phyloP scores from a whole-genome alignment of 192 early-diverging fungal genomes.

The Coemansia sp. region DNA sequence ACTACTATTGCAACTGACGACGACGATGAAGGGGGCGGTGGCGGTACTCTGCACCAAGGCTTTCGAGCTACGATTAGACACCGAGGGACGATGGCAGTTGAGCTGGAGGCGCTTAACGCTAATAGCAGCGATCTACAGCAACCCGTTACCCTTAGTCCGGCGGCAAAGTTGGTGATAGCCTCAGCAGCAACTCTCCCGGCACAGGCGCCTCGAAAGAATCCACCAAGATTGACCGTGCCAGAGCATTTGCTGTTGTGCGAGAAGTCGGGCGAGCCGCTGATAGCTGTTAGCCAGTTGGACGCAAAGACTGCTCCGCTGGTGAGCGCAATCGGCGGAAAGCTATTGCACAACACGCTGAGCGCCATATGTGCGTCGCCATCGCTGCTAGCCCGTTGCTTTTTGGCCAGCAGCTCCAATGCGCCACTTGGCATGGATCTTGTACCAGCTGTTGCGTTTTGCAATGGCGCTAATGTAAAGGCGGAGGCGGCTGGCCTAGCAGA shows the following conservation, averaged over 20 bases:
- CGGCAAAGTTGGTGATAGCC: not conserved
- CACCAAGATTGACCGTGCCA: not conserved
- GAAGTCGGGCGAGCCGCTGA: conserved; percentile 10
- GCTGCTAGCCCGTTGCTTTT: conserved; percentile 27
- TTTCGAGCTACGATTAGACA: not conserved
- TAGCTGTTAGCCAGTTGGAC: conserved; percentile 32
- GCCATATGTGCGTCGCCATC: conserved; percentile 17
- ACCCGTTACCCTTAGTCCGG: not conserved
- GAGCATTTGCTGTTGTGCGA: not conserved
- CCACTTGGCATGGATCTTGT: conserved; percentile 24
- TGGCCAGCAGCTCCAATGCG: not conserved
- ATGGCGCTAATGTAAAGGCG: not conserved
- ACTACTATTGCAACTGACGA: not conserved
- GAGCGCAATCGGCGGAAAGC: conserved; percentile 15
- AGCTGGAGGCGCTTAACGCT: conserved; percentile 7
- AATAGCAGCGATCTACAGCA: not conserved
- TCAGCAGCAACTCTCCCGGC: not conserved
- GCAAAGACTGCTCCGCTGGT: conserved; percentile 23
- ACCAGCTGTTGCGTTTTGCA: conserved; percentile 21
- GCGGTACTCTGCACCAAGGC: not conserved
- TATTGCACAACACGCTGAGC: conserved; percentile 32
- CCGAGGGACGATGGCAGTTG: not conserved
- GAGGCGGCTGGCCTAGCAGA: not conserved
- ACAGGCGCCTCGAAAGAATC: not conserved
- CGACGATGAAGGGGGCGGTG: conserved; percentile 1